Conservation (phyloP, 257 asterid species). For the Jasminum sambac region DNA sequence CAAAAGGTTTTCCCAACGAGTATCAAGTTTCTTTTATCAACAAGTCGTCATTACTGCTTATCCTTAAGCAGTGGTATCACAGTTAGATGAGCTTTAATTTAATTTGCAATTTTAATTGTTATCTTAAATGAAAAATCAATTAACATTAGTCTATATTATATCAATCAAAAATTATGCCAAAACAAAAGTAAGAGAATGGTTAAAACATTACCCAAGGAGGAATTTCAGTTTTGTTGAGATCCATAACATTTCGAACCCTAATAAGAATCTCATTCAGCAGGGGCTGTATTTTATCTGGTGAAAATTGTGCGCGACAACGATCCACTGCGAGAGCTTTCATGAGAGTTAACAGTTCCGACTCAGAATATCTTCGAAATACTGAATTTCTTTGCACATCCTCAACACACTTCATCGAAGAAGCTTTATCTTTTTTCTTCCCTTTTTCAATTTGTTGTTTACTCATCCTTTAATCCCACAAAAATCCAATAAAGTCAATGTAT, state of each 20-base stretch:
- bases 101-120: too few relatives aligned
- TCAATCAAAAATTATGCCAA: conserved; percentile 17
- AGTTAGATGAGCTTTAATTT: too few relatives aligned
- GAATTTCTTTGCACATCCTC: conserved; percentile 31
- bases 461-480: conserved; percentile 37
- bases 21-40: too few relatives aligned
- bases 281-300: conserved; percentile 39
- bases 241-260: conserved; percentile 52
- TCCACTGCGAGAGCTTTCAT: conserved; percentile 59
- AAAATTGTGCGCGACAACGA: conserved; percentile 49
- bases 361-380: conserved; percentile 58
- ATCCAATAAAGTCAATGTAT: neutral
- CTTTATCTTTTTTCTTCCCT: conserved; percentile 32
- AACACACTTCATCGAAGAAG: conserved; percentile 25
- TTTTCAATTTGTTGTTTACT: conserved; percentile 27
- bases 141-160: neutral
- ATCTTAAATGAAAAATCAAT: too few relatives aligned
- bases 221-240: conserved; percentile 42
- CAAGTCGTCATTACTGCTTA: too few relatives aligned
- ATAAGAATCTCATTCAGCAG: conserved; percentile 55
- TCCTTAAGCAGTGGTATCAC: too few relatives aligned
- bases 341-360: conserved; percentile 52
- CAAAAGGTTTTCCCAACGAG: too few relatives aligned
- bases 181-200: conserved; percentile 18
- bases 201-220: conserved; percentile 58